Evolutionary conservation across 306 rosid genomes (phyloP).

Genomic region (Vigna trinervia): DNA sequence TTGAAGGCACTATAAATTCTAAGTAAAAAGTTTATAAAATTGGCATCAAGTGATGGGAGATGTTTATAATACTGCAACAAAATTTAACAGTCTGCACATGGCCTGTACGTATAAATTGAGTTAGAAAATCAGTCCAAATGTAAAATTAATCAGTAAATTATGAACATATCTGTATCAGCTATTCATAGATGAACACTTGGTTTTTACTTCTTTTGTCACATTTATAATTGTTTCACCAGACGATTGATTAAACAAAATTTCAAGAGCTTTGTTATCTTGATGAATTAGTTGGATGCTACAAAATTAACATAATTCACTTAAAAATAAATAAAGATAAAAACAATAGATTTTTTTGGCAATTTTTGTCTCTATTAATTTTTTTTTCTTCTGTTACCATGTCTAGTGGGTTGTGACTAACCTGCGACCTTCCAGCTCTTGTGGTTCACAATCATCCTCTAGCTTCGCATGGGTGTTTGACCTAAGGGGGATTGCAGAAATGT

Average conservation of each 20-base stretch:
- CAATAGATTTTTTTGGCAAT: conserved; percentile 11
- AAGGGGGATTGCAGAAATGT: conserved; percentile 86
- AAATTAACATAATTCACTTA: conserved; percentile 4
- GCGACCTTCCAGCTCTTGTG: conserved; percentile 61
- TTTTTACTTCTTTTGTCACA: conserved; percentile 22
- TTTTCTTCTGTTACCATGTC: conserved; percentile 39
- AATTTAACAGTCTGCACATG: background rate
- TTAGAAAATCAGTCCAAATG: background rate
- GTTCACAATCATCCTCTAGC: conserved; percentile 54
- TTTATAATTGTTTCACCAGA: conserved; percentile 5
- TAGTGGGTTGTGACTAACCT: conserved; percentile 97
- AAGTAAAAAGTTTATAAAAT: background rate
- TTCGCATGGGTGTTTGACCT: conserved; percentile 89
- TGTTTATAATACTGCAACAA: background rate
- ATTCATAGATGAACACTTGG: background rate
- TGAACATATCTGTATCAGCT: background rate
- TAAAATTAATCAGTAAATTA: background rate
- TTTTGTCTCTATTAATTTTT: conserved; percentile 12
- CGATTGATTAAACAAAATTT: conserved; percentile 34
- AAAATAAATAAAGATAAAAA: conserved; percentile 27
- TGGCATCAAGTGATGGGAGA: background rate
- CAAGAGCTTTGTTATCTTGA: conserved; percentile 25
- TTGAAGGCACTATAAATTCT: background rate
- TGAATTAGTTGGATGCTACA: conserved; percentile 24
- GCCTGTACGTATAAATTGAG: background rate